A percentile compares a stretch with the other conserved stretches of the same genome.
These are phyloP conservation scores for Tulasnella sp. DNA, from an alignment of 768 basidiomycete species.

Conservation along the genomic window DNA sequence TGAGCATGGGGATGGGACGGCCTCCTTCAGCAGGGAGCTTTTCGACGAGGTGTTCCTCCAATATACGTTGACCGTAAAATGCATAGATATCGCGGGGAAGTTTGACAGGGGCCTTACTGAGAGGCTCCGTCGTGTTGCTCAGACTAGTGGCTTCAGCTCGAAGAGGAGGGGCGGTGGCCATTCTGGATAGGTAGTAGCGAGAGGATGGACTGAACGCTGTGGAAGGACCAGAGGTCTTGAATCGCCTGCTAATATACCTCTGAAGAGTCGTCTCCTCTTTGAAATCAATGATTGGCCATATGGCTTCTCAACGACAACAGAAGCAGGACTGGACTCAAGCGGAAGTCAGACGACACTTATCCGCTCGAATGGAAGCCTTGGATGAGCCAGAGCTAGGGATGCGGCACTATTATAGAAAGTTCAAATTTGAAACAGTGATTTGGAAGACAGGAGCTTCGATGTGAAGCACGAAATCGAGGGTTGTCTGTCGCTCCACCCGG, in stretches of 20 bases:
- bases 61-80: constrained; percentile 1
- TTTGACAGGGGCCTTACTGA: neutral
- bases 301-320: neutral
- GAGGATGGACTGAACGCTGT: neutral
- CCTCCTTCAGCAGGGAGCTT: neutral
- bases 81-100: constrained; percentile 17
- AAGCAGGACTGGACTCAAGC: neutral
- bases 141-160: neutral
- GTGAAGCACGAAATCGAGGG: too few relatives aligned
- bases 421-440: neutral
- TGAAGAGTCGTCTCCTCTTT: neutral
- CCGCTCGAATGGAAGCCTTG: neutral
- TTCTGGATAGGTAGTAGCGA: neutral
- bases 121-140: neutral
- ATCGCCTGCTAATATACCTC: neutral
- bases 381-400: neutral
- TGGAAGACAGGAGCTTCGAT: neutral
- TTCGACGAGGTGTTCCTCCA: constrained; percentile 11
- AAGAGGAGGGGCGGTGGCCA: neutral
- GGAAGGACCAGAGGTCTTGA: neutral
- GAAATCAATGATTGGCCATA: neutral
- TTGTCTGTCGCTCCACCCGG: too few relatives aligned
- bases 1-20: neutral
- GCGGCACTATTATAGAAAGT: neutral
- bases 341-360: neutral